Conservation (phyloP, 2,329 filamentous ascomycete genomes). For the Elsinoe fawcettii region DNA sequence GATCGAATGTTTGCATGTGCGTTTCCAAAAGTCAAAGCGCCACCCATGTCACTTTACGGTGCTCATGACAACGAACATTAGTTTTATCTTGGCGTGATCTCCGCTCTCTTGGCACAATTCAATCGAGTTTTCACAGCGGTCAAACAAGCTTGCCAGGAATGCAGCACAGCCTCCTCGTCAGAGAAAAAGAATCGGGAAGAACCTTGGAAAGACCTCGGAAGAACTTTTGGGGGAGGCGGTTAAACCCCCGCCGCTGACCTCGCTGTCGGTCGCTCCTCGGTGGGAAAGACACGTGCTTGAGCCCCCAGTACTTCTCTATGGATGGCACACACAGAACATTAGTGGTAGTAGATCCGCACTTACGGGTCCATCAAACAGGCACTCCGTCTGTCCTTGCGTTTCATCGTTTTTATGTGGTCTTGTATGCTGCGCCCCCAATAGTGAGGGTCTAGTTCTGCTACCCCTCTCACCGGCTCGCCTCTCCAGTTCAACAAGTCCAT, state of each 20-base stretch:
- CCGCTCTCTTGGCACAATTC: background rate
- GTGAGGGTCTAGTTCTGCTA: background rate
- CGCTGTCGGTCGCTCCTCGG: background rate
- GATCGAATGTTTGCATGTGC: constrained; percentile 1
- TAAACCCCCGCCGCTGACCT: background rate
- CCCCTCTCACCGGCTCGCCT: background rate
- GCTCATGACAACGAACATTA: constrained; percentile 4
- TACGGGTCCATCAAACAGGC: background rate
- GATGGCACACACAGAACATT: too few relatives aligned
- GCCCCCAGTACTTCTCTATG: background rate
- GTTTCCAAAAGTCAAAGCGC: constrained; percentile 1
- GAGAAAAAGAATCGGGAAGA: too few relatives aligned
- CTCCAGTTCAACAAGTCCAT: background rate
- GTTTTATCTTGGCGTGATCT: background rate
- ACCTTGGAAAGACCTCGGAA: too few relatives aligned
- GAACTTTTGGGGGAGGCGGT: too few relatives aligned
- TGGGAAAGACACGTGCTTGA: background rate
- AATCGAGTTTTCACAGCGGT: background rate
- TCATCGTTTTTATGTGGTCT: background rate
- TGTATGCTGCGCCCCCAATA: constrained; percentile 6
- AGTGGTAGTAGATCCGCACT: background rate
- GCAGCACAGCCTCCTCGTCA: too few relatives aligned
- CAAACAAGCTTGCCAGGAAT: too few relatives aligned
- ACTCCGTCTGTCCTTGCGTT: background rate
- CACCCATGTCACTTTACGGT: constrained; percentile 3